Conservation (phyloP, 2,329 filamentous ascomycete species). For the Samsoniella hepiali region DNA sequence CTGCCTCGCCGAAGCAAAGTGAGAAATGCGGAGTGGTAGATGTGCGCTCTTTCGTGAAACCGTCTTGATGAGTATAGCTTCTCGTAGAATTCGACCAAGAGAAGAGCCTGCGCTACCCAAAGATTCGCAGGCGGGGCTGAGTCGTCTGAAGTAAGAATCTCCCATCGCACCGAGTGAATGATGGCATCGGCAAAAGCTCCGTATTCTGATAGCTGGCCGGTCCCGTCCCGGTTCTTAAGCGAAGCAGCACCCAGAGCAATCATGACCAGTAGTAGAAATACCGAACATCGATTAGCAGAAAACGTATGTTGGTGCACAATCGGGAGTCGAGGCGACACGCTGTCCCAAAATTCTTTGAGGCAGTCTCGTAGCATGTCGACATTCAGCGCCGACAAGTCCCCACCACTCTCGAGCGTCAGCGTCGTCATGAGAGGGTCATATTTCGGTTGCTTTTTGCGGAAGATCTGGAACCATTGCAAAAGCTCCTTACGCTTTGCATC, state of each 20-base stretch:
- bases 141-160: conserved; percentile 78
- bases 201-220: conserved; percentile 44
- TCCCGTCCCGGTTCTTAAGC: conserved; percentile 62
- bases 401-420: conserved; percentile 38
- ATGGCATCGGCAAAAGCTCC: conserved; percentile 56
- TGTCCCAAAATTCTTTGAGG: conserved; percentile 81
- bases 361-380: conserved; percentile 82
- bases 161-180: conserved; percentile 71
- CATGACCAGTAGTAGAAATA: conserved; percentile 75
- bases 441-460: conserved; percentile 42
- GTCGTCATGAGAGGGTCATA: conserved; percentile 34
- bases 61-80: conserved; percentile 84
- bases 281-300: conserved; percentile 71
- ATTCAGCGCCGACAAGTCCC: conserved; percentile 54
- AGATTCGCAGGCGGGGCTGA: conserved; percentile 80
- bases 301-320: conserved; percentile 89
- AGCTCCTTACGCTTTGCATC: conserved; percentile 46
- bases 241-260: conserved; percentile 82
- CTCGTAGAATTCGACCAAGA: conserved; percentile 84
- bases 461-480: conserved; percentile 41
- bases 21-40: conserved; percentile 82
- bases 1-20: conserved; percentile 83
- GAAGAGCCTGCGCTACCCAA: conserved; percentile 82
- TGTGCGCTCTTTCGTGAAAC: conserved; percentile 83
- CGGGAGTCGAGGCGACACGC: conserved; percentile 80